Percentiles rank a stretch among this genome's conserved stretches.
These are phyloP conservation scores for Darksidea phi DNA, from an alignment of 495 filamentous ascomycete species.

Conservation along the genomic window DNA sequence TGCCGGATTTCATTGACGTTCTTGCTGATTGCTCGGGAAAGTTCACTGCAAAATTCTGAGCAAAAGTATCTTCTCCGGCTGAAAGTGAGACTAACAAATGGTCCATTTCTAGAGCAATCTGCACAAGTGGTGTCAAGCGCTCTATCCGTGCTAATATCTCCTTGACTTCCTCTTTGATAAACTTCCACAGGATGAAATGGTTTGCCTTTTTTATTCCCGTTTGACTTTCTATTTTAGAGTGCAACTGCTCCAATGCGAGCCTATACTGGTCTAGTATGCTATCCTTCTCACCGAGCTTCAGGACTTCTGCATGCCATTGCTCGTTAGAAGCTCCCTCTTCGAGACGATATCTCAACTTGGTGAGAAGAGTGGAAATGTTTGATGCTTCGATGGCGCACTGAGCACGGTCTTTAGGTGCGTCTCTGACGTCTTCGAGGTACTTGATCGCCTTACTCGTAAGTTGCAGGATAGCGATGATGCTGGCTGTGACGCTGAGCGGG, in stretches of 20 bases:
- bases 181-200: slow-evolving; percentile 36
- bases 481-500: slow-evolving; percentile 37
- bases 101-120: slow-evolving; percentile 37
- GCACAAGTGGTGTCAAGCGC: slow-evolving; percentile 36
- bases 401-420: slow-evolving; percentile 38
- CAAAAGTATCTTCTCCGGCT: background rate
- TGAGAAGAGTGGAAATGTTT: slow-evolving; percentile 36
- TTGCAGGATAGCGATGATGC: slow-evolving; percentile 39
- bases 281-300: slow-evolving; percentile 29
- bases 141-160: slow-evolving; percentile 36
- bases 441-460: slow-evolving; percentile 32
- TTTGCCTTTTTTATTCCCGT: slow-evolving; percentile 27
- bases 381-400: slow-evolving; percentile 30
- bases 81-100: slow-evolving; percentile 35
- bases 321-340: slow-evolving; percentile 30
- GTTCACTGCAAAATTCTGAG: background rate
- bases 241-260: slow-evolving; percentile 34
- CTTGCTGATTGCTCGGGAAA: background rate
- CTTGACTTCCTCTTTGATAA: slow-evolving; percentile 36
- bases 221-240: slow-evolving; percentile 26
- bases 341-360: slow-evolving; percentile 28
- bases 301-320: slow-evolving; percentile 32
- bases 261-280: slow-evolving; percentile 39
- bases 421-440: slow-evolving; percentile 41
- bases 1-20: background rate